Evolutionary conservation across 2,329 filamentous ascomycete genomes (phyloP).

Genomic region (Ilyonectria robusta): DNA sequence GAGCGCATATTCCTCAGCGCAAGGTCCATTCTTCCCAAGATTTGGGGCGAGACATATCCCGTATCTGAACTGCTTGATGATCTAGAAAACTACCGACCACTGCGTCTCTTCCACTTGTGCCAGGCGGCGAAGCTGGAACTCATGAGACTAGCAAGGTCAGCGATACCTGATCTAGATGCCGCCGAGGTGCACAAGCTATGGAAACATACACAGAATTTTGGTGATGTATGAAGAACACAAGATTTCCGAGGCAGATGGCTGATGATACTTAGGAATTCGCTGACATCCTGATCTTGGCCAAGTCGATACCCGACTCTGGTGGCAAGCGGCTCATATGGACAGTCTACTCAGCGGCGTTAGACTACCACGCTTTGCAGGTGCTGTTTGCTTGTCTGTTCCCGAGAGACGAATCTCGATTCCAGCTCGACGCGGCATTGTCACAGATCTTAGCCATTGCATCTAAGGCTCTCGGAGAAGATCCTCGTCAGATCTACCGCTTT

Average conservation of each 20-base stretch:
- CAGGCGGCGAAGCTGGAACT: constrained; percentile 41
- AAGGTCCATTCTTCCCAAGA: constrained; percentile 38
- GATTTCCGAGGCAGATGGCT: neutral
- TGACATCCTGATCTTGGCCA: constrained; percentile 34
- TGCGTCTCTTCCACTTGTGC: constrained; percentile 37
- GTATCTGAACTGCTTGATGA: constrained; percentile 39
- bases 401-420: neutral
- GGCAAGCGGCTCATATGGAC: constrained; percentile 45
- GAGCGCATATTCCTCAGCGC: constrained; percentile 37
- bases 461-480: constrained; percentile 36
- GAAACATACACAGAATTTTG: constrained; percentile 32
- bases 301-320: constrained; percentile 1
- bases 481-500: constrained; percentile 39
- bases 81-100: constrained; percentile 39
- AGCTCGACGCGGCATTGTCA: neutral
- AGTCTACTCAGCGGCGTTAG: constrained; percentile 36
- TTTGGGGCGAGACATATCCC: constrained; percentile 40
- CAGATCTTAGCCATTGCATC: constrained; percentile 36
- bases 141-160: constrained; percentile 29
- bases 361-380: constrained; percentile 38
- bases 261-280: constrained; percentile 35
- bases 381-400: constrained; percentile 24
- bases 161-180: neutral
- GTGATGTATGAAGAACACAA: constrained; percentile 26
- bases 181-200: constrained; percentile 20